Evolutionary conservation across 2,329 filamentous ascomycete species (phyloP), one percentile per base, ranked within the genome.

Genomic region (Cercospora sesami): DNA sequence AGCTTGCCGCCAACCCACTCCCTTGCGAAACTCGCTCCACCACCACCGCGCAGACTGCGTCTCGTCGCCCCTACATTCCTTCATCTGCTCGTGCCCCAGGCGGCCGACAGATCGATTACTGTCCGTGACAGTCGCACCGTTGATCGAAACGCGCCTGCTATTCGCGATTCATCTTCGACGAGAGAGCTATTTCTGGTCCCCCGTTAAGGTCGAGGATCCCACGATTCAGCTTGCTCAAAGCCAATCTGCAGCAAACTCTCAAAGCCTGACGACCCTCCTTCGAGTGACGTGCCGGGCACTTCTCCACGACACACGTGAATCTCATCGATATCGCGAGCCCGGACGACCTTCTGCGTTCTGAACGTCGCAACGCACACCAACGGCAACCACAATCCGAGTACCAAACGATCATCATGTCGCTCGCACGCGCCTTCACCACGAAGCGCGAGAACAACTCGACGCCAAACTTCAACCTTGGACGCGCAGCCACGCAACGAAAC

Each of bases 341-440:
- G 55, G 42, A 57, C 45, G 58, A 62, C 57, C 55, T 63, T 58
- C 42, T 48, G n/a, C 42, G 60, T 57, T 65, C 53, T 59, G 57
- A 62, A 62, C 23, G 53, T 63, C 62, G 51, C 57, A 64, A 26
- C 55, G 62, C 23, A 23, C 45, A 57, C 51, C 63, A 61, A 64
- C 60, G 26, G 55, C 59, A 51, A 57, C 23, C 26, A 57, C 63
- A 18, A 65, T 30, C 23, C 63, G 10, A 64, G 28, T 33, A 66
- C 63, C 36, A 57, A 36, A 23, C 33, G 23, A 58, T 39, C 77
- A 80, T 71, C 72, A 84, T 84, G 85, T 88, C 86, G 75, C 82
- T 94, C 73, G 86, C 89, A 63, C 86, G 91, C 77, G 90, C 90
- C 68, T 91, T 94, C 78, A 92, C 89, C 74, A 91, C 89, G 73